Percentiles rank a stretch among this genome's conserved stretches.
Evolutionary conservation across 768 basidiomycete genomes (phyloP).

Genomic region (Pisolithus sp.): DNA sequence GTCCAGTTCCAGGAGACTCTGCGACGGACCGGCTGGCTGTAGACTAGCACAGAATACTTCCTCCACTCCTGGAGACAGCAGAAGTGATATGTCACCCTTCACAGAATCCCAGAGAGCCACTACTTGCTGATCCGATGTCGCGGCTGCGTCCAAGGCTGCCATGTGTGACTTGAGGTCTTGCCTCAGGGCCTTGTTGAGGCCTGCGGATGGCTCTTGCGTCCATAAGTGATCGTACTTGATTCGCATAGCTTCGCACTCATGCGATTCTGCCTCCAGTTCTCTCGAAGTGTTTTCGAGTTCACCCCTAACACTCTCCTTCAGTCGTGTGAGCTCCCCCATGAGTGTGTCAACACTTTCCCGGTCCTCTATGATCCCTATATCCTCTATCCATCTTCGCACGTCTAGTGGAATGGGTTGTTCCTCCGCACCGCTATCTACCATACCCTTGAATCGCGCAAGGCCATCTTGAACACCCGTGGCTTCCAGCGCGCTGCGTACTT

Average conservation of each 20-base stretch:
- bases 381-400: constrained; percentile 67
- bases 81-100: constrained; percentile 52
- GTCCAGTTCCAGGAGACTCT: constrained; percentile 69
- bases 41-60: constrained; percentile 54
- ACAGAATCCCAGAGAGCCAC: constrained; percentile 65
- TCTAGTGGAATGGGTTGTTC: constrained; percentile 66
- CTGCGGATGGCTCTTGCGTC: constrained; percentile 79
- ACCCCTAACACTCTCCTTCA: constrained; percentile 50
- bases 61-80: constrained; percentile 57
- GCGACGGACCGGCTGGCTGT: constrained; percentile 31
- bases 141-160: constrained; percentile 68
- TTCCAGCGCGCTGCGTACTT: constrained; percentile 73
- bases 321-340: constrained; percentile 49
- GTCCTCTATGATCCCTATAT: constrained; percentile 64
- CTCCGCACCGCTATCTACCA: constrained; percentile 58
- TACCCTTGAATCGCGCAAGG: constrained; percentile 59
- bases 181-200: constrained; percentile 61
- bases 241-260: constrained; percentile 84
- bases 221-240: constrained; percentile 84
- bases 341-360: constrained; percentile 61
- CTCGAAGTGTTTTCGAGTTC: constrained; percentile 58
- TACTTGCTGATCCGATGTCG: constrained; percentile 73
- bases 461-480: constrained; percentile 73
- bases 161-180: constrained; percentile 76
- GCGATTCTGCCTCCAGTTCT: constrained; percentile 75